Conservation (phyloP, 768 basidiomycete genomes). For the Holtermanniella nyarrowii region DNA sequence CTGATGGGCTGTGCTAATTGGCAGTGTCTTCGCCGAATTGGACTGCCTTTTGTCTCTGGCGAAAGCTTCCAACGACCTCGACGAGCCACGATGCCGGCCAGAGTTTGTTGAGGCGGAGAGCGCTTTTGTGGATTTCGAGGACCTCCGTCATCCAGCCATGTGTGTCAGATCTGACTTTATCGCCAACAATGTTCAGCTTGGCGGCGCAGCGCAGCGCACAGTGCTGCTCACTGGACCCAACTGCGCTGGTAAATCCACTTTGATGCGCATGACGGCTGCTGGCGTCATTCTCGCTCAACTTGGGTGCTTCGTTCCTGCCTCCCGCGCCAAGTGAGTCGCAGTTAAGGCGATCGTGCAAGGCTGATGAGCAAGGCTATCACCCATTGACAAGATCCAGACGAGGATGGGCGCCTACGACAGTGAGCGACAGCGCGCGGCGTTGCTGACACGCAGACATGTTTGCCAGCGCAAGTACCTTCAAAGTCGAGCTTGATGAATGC, state of each 20-base stretch:
- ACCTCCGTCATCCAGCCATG: constrained; percentile 79
- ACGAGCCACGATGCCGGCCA: constrained; percentile 88
- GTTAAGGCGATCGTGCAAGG: not conserved
- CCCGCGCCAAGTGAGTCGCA: constrained; percentile 61
- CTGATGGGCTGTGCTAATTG: constrained; percentile 48
- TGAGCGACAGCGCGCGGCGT: constrained; percentile 9
- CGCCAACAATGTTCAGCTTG: constrained; percentile 81
- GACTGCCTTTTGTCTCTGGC: constrained; percentile 90
- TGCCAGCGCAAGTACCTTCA: constrained; percentile 58
- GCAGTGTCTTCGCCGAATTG: constrained; percentile 77
- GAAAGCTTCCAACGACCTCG: constrained; percentile 76
- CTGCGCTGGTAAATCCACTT: constrained; percentile 62
- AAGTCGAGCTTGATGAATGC: constrained; percentile 95
- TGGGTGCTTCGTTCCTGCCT: constrained; percentile 89
- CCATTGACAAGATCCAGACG: constrained; percentile 81
- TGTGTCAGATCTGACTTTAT: constrained; percentile 71
- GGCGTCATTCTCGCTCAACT: constrained; percentile 87
- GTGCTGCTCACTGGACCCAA: constrained; percentile 72
- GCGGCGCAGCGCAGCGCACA: constrained; percentile 58
- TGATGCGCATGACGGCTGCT: constrained; percentile 85
- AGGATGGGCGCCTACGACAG: constrained; percentile 99
- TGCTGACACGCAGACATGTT: constrained; percentile 35
- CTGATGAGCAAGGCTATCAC: constrained; percentile 54
- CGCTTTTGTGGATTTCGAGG: constrained; percentile 76
- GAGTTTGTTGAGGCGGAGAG: constrained; percentile 64